Evolutionary conservation across 306 rosid species (phyloP), one percentile per base, ranked within the genome.

Genomic region (Senna tora): DNA sequence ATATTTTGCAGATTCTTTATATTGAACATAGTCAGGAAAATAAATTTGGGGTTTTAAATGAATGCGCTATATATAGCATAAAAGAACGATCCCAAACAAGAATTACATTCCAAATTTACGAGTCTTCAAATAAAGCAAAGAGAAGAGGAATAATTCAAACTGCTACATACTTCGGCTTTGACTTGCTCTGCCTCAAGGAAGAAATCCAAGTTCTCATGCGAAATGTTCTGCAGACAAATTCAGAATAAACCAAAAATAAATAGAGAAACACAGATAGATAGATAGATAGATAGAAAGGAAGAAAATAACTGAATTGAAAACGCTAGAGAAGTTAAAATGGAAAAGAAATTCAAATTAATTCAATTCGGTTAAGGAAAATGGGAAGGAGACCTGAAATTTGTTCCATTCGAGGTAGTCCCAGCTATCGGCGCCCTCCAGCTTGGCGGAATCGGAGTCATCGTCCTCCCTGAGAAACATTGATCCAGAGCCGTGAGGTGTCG

Each of bases 391-490:
- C 43, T 58, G 43, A 58, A 58, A 32, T 17, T 58, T 58, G 21
- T 42, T 58, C 65, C 65, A 58, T 58, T 58, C 65, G 6, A 58
- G n/a, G 21, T 42, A 21, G 19, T 58, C 64, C 65, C 65, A 58
- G 43, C 65, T 58, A 58, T 22, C 65, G 6, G 43, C 30, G 22
- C 43, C 65, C 6, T 59, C 65, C 7, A 59, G 46, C 25, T 34
- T 59, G 46, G 46, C 8, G 11, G 65, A 8, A 15, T 59, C 46
- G 65, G 65, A n/a, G 65, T 32, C 65, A 36, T 30, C 41, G 32
- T n/a, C 30, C 30, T 57, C 63, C 63, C 63, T 30, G 63, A 57
- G 13, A 57, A 20, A 30, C 6, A 17, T 28, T 57, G 63, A 57
- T 57, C 41, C 41, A 57, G 63, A 13, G 63, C 41, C 6, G 16